Base-by-base conservation (phyloP, 805 yeast species). In the Yarrowia porcina region DNA sequence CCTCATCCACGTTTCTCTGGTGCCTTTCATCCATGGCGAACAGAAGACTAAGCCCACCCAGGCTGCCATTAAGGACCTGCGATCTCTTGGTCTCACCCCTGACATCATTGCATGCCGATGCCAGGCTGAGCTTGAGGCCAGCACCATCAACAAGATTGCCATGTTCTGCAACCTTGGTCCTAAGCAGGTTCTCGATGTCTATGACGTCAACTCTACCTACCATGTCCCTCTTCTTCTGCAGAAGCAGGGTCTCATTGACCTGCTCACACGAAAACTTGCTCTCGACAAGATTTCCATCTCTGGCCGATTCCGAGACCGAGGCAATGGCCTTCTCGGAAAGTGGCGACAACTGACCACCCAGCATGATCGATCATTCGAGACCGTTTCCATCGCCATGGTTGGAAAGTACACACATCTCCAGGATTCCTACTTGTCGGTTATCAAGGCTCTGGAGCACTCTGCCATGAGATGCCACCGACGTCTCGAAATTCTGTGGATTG, bases 101-200 rank as follows among this genome's bases (percentile, higher is more conserved):
- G 98, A 94, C 76, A 87, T 94, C 85, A 90, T 94, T 78, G 99
- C 98, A 64, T 93, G 98, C 80, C 86, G 99, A 80, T 94, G 99
- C 80, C 82, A 90, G 60, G 88, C 88, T 68, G 82, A 83, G 72
- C 82, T 94, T 69, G 96, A 89, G 71, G 77, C 77, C 64, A 85
- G 91, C 67, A 91, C 97, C n/a, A 89, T 88, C 72, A 93, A 89
- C 67, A 94, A 94, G 78, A 93, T 94, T 72, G 94, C 97, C 65
- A 94, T 94, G 98, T 94, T 94, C 79, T 93, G 98, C 76, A 98
- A 94, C 73, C 99, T 94, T 69, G 97, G 97, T 30, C 89, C 96
- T n/a, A 91, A 93, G 64, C 98, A 96, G 80, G 98, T 94, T 52
- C 82, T 94, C 69, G 97, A 96, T 56, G 97, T 94, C 63, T 96